These are phyloP conservation scores for Claviceps africana DNA, from an alignment of 2,329 filamentous ascomycete species.

Conservation along the genomic window DNA sequence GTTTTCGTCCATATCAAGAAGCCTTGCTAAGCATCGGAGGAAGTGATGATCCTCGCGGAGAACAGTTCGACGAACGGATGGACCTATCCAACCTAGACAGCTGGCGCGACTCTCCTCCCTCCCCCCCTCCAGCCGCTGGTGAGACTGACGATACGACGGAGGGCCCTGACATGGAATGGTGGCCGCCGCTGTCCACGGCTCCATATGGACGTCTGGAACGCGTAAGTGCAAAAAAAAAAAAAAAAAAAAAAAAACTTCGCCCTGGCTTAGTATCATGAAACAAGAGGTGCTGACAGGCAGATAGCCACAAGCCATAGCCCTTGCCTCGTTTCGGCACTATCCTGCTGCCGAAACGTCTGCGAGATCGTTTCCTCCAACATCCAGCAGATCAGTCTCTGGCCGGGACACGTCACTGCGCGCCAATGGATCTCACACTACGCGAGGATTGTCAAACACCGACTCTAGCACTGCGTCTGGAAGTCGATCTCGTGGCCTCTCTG, in stretches of 20 bases:
- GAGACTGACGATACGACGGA: constrained; percentile 6
- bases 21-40: constrained; percentile 9
- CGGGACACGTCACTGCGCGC: neutral
- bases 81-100: constrained; percentile 12
- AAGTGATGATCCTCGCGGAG: constrained; percentile 12
- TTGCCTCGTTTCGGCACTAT: neutral
- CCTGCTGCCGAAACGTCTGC: neutral
- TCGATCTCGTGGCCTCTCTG: neutral
- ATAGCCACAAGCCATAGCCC: neutral
- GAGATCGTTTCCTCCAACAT: neutral
- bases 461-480: neutral
- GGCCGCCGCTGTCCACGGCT: constrained; percentile 6
- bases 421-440: neutral
- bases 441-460: neutral
- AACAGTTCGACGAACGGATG: constrained; percentile 16
- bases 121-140: neutral
- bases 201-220: neutral
- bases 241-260: too few relatives aligned
- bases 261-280: neutral
- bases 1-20: constrained; percentile 2
- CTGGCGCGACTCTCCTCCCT: constrained; percentile 7
- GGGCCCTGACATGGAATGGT: constrained; percentile 12
- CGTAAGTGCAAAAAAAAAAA: neutral
- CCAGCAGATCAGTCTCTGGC: neutral
- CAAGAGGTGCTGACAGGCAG: neutral